Evolutionary conservation across 2,329 filamentous ascomycete genomes (phyloP), one percentile per base, ranked within the genome.

Genomic region (Penicillium sp.): DNA sequence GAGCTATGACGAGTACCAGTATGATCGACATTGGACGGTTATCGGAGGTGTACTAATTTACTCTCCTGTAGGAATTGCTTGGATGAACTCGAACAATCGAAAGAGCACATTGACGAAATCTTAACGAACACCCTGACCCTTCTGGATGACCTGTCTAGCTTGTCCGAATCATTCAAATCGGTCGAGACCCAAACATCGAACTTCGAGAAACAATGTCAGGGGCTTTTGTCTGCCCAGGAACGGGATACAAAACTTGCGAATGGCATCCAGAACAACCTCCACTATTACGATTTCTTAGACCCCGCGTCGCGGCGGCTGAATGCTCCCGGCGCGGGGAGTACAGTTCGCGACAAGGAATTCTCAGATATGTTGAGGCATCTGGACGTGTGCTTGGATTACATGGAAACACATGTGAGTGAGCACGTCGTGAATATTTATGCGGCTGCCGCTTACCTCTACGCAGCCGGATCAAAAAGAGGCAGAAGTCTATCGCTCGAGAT

Each of bases 201-300:
- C 15, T 97, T 99, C 78, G 90, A 93, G 72, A 86, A 89, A 47
- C 92, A 96, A 75, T 99, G 94, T 75, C 91, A 97, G 71, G 89
- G 91, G 56, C 82, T 99, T 2, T 79, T 97, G 31, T 81, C 84
- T 1, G 93, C 96, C 67, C 92, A 97, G 76, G 86, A 83, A 66
- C 86, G 90, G 25, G 82, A 97, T 41, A 87, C 90, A 61, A 84
- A 83, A 63, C 82, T 99, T 42, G 91, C 92, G 3, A 86, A 96
- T 64, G 88, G 92, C 58, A 89, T 99, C 56, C 89, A 90, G 27
- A 89, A 90, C 25, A 96, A 97, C 66, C 80, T 97, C n/a, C 88
- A 93, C 70, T 97, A 96, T 75, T 99, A 99, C 74, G 86, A 89
- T 21, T 97, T 96, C 70, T 83, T 99, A 6, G 94, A 99, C 63